Base-by-base conservation (phyloP, 768 basidiomycete species). In the Boletales sp. region DNA sequence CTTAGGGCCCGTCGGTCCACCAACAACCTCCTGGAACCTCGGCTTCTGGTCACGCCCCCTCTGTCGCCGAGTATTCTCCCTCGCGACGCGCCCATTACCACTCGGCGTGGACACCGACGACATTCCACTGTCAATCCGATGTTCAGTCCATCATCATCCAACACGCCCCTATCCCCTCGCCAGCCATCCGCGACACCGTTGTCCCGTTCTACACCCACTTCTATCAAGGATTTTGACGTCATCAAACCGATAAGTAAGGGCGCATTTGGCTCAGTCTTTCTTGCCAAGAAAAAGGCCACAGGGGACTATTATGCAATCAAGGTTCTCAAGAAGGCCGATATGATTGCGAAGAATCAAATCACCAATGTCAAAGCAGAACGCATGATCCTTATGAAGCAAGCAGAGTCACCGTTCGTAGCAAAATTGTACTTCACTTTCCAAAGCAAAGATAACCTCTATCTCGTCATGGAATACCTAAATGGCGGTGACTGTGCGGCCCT, bases 321-420 rank as follows among this genome's bases (percentile, higher is more conserved):
- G 71, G 94, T 98, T n/a, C 72, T 99, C 65, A 97, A 95, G 75
- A 99, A 99, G 75, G 92, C 94, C n/a, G 96, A 99, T 71, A 99
- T 99, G 96, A 98, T 99, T 67, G 91, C 96, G 36, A 99, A 99
- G 81, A 99, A 99, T 74, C 96, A 99, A 70, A 95, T 99, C 67
- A 98, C 96, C 43, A 99, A 98, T 66, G 96, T 99, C 69, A 98
- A 98, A 72, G 96, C 96, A 2, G 96, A 99, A 74, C 82, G 96
- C 50, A 98, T 96, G 86, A 99, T 99, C 62, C 79, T 99, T 58
- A 99, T 99, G 96, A 94, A 94, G 67, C 95, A 98, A 69, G 90
- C 95, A 2, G 94, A 96, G 69, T 96, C 94, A 9, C 95, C 96
- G 14, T 95, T 98, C 63, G 96, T 98, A 44, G 93, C 93, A 43